Percentiles rank a stretch among this genome's conserved stretches.
Evolutionary conservation across 306 rosid species (phyloP).

Genomic region (Cicer yamashitae): DNA sequence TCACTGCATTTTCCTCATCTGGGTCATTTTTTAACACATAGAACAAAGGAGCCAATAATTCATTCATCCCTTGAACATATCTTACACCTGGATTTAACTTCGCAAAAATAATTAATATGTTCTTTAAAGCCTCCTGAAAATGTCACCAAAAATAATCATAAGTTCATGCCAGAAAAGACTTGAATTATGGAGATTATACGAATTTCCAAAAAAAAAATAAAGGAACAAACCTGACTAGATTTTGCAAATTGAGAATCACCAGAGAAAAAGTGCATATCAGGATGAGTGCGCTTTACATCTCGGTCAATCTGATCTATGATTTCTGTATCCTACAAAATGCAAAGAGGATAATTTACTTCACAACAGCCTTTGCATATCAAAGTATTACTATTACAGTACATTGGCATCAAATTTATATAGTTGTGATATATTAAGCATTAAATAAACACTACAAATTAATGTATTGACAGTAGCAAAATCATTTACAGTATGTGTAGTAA

Average conservation of each 20-base stretch:
- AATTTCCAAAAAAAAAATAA: slow-evolving; percentile 33
- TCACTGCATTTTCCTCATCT: slow-evolving; percentile 85
- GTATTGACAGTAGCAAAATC: slow-evolving; percentile 1
- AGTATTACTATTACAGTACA: slow-evolving; percentile 16
- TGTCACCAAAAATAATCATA: slow-evolving; percentile 25
- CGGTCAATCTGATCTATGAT: slow-evolving; percentile 97
- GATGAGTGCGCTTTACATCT: slow-evolving; percentile 99
- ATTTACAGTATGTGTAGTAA: slow-evolving; percentile 9
- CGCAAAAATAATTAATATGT: slow-evolving; percentile 83
- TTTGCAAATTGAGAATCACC: slow-evolving; percentile 89
- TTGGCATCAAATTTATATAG: slow-evolving; percentile 9
- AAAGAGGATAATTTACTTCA: slow-evolving; percentile 38
- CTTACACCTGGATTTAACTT: slow-evolving; percentile 96
- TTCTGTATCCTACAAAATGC: slow-evolving; percentile 81
- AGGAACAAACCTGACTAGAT: slow-evolving; percentile 74
- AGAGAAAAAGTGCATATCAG: slow-evolving; percentile 94
- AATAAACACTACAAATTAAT: slow-evolving; percentile 7
- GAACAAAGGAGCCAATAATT: slow-evolving; percentile 90
- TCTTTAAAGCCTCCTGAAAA: slow-evolving; percentile 89
- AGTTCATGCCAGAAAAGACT: slow-evolving; percentile 7
- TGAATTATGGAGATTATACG: slow-evolving; percentile 20
- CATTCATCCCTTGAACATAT: slow-evolving; percentile 99
- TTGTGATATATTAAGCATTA: not conserved
- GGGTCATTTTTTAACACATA: slow-evolving; percentile 90
- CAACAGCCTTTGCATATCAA: slow-evolving; percentile 32